Evolutionary conservation across 192 early-diverging fungal genomes (phyloP), one percentile per base, ranked within the genome.

Genomic region (Gorgonomyces haynaldii): DNA sequence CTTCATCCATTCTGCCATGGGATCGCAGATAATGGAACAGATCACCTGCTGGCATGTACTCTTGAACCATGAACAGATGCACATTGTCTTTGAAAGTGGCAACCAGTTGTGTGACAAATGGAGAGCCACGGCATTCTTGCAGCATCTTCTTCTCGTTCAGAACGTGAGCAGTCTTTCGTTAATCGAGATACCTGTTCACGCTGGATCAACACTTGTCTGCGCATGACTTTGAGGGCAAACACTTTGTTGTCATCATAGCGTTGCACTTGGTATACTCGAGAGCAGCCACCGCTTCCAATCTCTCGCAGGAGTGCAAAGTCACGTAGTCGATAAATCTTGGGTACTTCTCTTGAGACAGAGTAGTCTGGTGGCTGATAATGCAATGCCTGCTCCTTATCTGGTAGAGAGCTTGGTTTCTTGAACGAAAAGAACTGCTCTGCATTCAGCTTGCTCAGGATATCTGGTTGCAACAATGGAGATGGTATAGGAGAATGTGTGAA

Each of bases 151-250:
- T 43, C 24, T 41, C 50, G 16, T 51, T 43, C 50, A 43, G 19
- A 9, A 41, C 40, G 25, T 51, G 50, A 21, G 22, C 30, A 15
- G 16, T 9, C 45, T 46, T 8, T 8, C 10, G 39, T 41, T 41
- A 19, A 41, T 21, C n/a, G 8, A 34, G 0, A 0, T 30, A 64
- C 89, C 59, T 95, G 92, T 61, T 88, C 83, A 52, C 84, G 65
- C 42, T 84, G 74, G 24, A 92, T 84, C 3, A 96, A 83, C 37
- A 88, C 81, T 36, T 75, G 61, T 60, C 93, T 96, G 35, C 80
- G 79, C 45, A 96, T 69, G 2, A 88, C 88, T 60, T 96, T 96
- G 67, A 94, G 82, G 0, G 92, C 90, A 63, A 85, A 89, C 64
- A 81, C 84, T 45, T 77, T 53, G 1, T 71, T 69, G 32, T 81